Conservation (phyloP, 2,329 filamentous ascomycete species). For the Emmonsia crescens region DNA sequence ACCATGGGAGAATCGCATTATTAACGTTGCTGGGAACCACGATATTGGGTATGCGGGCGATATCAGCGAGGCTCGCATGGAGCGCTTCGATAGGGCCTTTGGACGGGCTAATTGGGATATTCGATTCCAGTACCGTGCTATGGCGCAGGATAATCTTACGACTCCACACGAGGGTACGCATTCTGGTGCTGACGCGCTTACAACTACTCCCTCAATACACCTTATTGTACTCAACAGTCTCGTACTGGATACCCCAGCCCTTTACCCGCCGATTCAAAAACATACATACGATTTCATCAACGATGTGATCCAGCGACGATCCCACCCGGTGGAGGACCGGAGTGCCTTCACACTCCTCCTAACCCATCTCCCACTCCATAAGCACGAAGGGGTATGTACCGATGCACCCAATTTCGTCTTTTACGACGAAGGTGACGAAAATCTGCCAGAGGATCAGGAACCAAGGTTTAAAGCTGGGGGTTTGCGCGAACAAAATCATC, state of each 20-base stretch:
- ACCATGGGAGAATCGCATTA: constrained; percentile 62
- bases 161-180: constrained; percentile 12
- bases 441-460: constrained; percentile 13
- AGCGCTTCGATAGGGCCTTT: constrained; percentile 73
- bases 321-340: constrained; percentile 49
- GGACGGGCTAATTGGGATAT: constrained; percentile 87
- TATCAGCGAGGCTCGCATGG: constrained; percentile 61
- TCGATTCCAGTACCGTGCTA: constrained; percentile 51
- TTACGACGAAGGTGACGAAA: constrained; percentile 53
- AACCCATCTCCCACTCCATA: constrained; percentile 87
- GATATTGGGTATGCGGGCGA: constrained; percentile 96
- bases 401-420: constrained; percentile 78
- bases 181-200: constrained; percentile 20
- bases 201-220: constrained; percentile 54
- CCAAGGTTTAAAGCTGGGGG: constrained; percentile 30
- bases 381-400: constrained; percentile 67
- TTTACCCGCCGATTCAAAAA: constrained; percentile 55
- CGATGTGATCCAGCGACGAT: constrained; percentile 46
- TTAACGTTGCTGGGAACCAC: constrained; percentile 90
- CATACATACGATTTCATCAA: constrained; percentile 65
- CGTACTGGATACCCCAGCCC: constrained; percentile 79
- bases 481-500: constrained; percentile 81
- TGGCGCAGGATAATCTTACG: not conserved
- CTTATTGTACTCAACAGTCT: constrained; percentile 84
- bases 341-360: constrained; percentile 69